phyloP scores from a whole-genome alignment of 257 asterid genomes.

The Euphrasia confusa region DNA sequence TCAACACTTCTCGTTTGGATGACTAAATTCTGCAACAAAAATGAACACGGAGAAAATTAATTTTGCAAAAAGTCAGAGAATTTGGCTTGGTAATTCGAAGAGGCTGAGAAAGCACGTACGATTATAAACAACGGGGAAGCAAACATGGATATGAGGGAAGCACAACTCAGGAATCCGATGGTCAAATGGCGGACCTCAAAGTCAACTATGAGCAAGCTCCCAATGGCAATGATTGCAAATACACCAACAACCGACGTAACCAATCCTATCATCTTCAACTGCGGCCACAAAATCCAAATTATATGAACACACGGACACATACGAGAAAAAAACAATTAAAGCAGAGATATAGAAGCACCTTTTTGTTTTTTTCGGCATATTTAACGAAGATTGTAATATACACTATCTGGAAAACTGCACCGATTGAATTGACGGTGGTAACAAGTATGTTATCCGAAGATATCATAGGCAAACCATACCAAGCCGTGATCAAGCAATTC shows the following conservation, averaged over 20 bases:
- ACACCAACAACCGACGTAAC: conserved; percentile 34
- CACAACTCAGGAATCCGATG: conserved; percentile 45
- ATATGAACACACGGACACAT: background rate
- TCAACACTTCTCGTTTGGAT: conserved; percentile 56
- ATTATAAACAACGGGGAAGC: conserved; percentile 63
- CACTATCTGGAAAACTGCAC: conserved; percentile 47
- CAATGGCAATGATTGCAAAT: conserved; percentile 37
- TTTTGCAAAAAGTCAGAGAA: background rate
- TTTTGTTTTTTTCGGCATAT: conserved; percentile 37
- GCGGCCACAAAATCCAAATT: conserved; percentile 20
- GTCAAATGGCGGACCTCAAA: conserved; percentile 37
- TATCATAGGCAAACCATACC: conserved; percentile 63
- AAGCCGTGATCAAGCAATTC: conserved; percentile 63
- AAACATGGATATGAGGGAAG: conserved; percentile 62
- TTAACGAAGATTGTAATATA: conserved; percentile 44
- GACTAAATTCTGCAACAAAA: conserved; percentile 50
- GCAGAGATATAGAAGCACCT: conserved; percentile 30
- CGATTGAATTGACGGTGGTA: conserved; percentile 54
- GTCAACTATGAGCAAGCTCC: conserved; percentile 42
- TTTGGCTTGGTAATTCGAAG: background rate
- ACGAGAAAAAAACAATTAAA: background rate
- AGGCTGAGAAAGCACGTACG: conserved; percentile 29
- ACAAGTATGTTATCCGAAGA: conserved; percentile 50
- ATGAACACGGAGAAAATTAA: background rate
- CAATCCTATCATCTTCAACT: conserved; percentile 52